These are phyloP conservation scores for Claviceps arundinis DNA, from an alignment of 2,329 filamentous ascomycete species.

Conservation along the genomic window DNA sequence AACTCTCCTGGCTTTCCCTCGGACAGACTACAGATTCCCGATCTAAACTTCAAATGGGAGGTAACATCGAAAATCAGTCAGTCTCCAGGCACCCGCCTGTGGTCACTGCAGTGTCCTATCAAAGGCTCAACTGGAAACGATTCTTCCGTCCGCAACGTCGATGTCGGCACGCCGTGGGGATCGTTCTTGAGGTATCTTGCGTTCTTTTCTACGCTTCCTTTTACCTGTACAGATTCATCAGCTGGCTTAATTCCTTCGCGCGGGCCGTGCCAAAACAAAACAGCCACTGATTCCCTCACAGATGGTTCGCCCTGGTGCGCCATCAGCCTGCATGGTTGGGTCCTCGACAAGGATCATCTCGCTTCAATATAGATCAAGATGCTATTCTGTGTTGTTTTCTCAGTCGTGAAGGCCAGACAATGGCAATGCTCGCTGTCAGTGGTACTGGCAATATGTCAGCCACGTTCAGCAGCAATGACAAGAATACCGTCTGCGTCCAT, in stretches of 20 bases:
- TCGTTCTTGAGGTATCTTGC: constrained; percentile 33
- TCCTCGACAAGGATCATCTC: constrained; percentile 63
- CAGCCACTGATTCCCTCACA: constrained; percentile 13
- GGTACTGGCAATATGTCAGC: constrained; percentile 59
- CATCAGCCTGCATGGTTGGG: constrained; percentile 76
- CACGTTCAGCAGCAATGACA: constrained; percentile 48
- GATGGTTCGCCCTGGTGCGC: constrained; percentile 74
- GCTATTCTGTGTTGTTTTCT: constrained; percentile 69
- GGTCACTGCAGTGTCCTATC: constrained; percentile 49
- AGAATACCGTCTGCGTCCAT: constrained; percentile 55
- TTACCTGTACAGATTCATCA: not conserved
- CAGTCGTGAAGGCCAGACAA: constrained; percentile 53
- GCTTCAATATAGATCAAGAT: constrained; percentile 61
- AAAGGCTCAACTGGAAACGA: constrained; percentile 40
- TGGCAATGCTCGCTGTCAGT: constrained; percentile 69
- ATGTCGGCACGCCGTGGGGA: constrained; percentile 51
- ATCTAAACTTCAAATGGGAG: constrained; percentile 41
- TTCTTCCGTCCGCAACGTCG: constrained; percentile 42
- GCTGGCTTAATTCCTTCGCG: not conserved
- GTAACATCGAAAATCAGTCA: constrained; percentile 47
- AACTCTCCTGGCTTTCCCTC: constrained; percentile 17
- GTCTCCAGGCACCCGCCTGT: constrained; percentile 54
- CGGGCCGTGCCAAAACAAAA: not conserved
- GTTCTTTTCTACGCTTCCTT: not conserved
- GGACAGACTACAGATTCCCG: constrained; percentile 41